Conservation (phyloP, 768 basidiomycete species). For the Wakefieldia striispora region DNA sequence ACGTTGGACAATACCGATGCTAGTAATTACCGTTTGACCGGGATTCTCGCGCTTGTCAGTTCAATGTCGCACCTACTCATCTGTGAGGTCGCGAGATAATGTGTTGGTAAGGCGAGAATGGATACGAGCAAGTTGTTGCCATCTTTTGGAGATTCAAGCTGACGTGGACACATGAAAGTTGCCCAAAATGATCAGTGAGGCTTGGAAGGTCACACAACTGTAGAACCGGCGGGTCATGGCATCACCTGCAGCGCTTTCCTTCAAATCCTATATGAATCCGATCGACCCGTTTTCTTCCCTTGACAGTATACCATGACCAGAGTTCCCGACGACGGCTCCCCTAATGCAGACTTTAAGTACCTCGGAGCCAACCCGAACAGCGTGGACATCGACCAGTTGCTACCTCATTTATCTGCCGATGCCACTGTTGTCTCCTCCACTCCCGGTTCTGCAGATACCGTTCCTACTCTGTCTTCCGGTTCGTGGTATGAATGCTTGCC, state of each 20-base stretch:
- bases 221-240: no score
- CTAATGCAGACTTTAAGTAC: constrained; percentile 24
- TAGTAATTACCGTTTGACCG: no score
- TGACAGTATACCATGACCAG: constrained; percentile 26
- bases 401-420: neutral
- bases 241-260: neutral
- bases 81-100: no score
- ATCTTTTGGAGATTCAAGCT: no score
- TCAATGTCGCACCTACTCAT: no score
- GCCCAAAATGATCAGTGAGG: no score
- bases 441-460: neutral
- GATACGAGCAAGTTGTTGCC: no score
- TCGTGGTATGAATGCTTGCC: constrained; percentile 1
- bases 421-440: neutral
- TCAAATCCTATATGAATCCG: constrained; percentile 20
- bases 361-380: neutral
- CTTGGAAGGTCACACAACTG: no score
- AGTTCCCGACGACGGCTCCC: constrained; percentile 29
- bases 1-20: no score
- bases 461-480: neutral
- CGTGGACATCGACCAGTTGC: neutral
- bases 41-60: no score
- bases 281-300: constrained; percentile 4
- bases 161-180: no score
- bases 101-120: no score